Evolutionary conservation across 139 green algal species (phyloP), one percentile per base, ranked within the genome.

Genomic region (Chlorella ohadii): DNA sequence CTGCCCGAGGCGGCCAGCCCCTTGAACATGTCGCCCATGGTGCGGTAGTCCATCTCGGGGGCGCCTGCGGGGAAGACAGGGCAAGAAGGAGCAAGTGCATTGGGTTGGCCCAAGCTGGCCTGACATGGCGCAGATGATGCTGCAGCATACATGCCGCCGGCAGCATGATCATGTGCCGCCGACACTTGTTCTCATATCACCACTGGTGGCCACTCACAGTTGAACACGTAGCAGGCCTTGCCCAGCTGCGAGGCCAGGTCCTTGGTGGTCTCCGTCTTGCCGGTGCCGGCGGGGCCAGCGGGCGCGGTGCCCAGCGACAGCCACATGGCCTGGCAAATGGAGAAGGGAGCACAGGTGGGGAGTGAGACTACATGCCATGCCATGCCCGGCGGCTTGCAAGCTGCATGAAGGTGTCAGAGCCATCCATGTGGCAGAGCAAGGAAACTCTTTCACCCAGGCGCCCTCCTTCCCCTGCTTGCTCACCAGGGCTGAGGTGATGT

Each of bases 231-330:
- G 87, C 93, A 96, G 82, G 95, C 91, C 44, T 94, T 87, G 28
- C 93, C 95, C 78, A 98, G 86, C 28, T 90, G 89, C 44, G 94
- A 89, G 0, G 93, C 93, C 34, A 98, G 92, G 82, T 98, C 94
- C 89, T 98, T 98, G 44, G 92, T 94, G 9, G 91, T 93, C 91
- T 98, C 95, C 17, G 95, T 98, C 91, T 98, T 98, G 84, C 95
- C 95, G n/a, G 95, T 97, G 79, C 95, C 95, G 56, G 87, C 91
- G 55, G 87, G 90, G 19, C 94, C 95, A 6, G 95, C 95, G 31
- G 95, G 95, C 13, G 95, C 95, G 1, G 94, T 95, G 22, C 95
- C 95, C 75, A 98, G 92, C 47, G 95, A 89, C 39, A 98, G 87
- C 55, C 93, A 89, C 91, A 97, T 93, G 36, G 95, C 95, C 44